phyloP scores from a whole-genome alignment of 2,329 filamentous ascomycete species.

The Xylaria sp. region DNA sequence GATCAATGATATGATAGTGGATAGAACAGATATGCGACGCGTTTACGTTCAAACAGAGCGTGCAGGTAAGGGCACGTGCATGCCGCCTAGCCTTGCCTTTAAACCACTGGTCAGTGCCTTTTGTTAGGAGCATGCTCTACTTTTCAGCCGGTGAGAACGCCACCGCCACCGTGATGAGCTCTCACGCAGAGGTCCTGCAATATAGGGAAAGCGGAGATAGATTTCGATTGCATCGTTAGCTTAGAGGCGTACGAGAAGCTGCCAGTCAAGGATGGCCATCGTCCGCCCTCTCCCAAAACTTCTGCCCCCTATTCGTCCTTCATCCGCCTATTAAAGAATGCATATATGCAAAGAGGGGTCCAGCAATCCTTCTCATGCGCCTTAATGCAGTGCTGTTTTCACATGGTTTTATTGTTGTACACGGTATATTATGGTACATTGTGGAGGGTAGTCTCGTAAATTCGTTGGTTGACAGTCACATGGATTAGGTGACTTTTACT shows the following conservation, averaged over 20 bases:
- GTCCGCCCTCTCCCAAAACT: neutral
- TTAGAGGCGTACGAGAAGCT: neutral
- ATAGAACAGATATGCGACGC: neutral
- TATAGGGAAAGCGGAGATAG: constrained; percentile 21
- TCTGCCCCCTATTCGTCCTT: neutral
- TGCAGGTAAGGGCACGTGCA: neutral
- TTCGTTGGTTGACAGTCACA: constrained; percentile 33
- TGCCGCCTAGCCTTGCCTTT: neutral
- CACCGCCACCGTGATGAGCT: neutral
- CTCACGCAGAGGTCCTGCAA: neutral
- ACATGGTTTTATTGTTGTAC: constrained; percentile 28
- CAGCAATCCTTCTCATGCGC: neutral
- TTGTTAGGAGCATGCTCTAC: neutral
- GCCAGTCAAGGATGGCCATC: neutral
- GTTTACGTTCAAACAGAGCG: neutral
- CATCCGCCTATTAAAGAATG: constrained; percentile 11
- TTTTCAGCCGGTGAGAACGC: neutral
- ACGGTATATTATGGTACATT: constrained; percentile 30
- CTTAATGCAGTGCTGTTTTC: constrained; percentile 8
- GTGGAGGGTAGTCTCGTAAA: constrained; percentile 37
- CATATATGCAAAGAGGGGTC: constrained; percentile 18
- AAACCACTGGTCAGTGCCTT: neutral
- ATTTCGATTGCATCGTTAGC: constrained; percentile 14
- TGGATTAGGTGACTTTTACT: constrained; percentile 44
- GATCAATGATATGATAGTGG: neutral